phyloP scores from a whole-genome alignment of 164 flowering plant species.

The Annona squamosa region DNA sequence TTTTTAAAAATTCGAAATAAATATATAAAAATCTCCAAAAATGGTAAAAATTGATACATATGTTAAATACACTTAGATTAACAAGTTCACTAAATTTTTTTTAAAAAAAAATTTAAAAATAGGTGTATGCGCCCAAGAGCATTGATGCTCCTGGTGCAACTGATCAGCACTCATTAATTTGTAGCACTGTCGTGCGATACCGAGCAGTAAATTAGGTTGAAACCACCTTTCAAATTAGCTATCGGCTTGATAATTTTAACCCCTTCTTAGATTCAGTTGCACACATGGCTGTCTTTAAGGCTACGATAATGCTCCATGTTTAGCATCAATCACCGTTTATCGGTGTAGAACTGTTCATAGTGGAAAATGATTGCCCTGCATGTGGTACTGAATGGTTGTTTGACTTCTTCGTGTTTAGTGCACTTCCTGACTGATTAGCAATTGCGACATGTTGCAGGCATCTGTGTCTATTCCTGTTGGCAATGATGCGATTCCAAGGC shows the following conservation, averaged over 20 bases:
- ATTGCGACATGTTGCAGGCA: conserved; percentile 32
- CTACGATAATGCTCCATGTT: background rate
- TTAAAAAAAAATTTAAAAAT: too few species aligned
- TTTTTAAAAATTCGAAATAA: background rate
- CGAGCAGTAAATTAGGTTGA: background rate
- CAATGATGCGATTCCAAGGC: conserved; percentile 28
- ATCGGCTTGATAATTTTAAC: background rate
- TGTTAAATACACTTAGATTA: background rate
- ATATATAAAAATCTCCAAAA: background rate
- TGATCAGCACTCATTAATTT: background rate
- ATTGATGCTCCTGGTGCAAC: background rate
- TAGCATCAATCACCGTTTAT: background rate
- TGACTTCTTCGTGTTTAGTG: background rate
- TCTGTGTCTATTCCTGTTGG: conserved; percentile 35
- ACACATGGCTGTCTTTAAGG: background rate
- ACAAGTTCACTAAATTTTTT: background rate
- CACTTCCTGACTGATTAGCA: background rate
- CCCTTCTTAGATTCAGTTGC: background rate
- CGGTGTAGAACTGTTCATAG: background rate
- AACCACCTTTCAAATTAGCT: background rate
- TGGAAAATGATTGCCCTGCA: background rate
- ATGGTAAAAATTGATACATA: background rate
- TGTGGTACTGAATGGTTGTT: background rate
- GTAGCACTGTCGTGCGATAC: background rate
- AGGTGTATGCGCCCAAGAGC: background rate